These are phyloP conservation scores for Crucihimalaya himalaica DNA, from an alignment of 345 rosid species.

Conservation along the genomic window DNA sequence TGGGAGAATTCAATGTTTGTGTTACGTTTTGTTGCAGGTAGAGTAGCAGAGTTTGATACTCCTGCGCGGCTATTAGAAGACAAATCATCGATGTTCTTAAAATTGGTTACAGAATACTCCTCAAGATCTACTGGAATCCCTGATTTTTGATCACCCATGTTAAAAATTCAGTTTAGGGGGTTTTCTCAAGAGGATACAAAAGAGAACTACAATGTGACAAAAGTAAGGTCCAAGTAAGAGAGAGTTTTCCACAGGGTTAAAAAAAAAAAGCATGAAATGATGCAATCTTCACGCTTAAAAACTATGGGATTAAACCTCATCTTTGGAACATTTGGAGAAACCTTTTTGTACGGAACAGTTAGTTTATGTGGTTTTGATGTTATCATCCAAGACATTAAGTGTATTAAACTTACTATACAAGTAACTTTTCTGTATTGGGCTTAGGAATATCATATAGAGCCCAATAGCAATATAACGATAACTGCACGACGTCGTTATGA, in stretches of 20 bases:
- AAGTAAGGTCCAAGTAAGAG: conserved; percentile 28
- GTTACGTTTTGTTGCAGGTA: conserved; percentile 54
- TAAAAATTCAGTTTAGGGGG: background rate
- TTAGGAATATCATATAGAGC: background rate
- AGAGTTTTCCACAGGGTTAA: background rate
- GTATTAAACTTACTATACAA: background rate
- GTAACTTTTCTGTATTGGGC: conserved; percentile 1
- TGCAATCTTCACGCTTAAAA: conserved; percentile 12
- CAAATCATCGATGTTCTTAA: conserved; percentile 89
- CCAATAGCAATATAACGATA: background rate
- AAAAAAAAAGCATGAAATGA: background rate
- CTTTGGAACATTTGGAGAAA: conserved; percentile 19
- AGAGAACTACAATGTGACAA: conserved; percentile 22
- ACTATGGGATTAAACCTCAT: conserved; percentile 23
- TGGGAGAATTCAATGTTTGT: conserved; percentile 10
- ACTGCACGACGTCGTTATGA: background rate
- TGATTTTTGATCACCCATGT: conserved; percentile 54
- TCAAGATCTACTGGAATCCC: conserved; percentile 93
- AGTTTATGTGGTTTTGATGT: conserved; percentile 2
- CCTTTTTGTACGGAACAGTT: conserved; percentile 31
- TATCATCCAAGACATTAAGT: background rate
- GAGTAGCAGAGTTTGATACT: conserved; percentile 89
- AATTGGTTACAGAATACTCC: conserved; percentile 88
- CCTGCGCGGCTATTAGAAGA: conserved; percentile 82
- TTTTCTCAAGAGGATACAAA: conserved; percentile 16